phyloP scores from a whole-genome alignment of 495 filamentous ascomycete species.

The Parachaetomium inaequale region DNA sequence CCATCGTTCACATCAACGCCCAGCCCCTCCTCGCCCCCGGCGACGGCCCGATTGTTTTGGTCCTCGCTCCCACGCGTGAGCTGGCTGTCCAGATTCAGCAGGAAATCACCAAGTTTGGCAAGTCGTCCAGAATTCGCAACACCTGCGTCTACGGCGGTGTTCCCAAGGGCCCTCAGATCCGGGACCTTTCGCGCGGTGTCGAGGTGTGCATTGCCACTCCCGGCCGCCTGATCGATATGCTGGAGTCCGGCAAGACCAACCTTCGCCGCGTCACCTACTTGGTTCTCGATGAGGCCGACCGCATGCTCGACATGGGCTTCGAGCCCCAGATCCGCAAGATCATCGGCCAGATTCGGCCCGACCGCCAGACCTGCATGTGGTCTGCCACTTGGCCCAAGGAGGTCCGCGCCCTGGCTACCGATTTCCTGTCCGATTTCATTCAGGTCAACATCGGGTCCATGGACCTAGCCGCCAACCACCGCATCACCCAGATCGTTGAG shows the following conservation, averaged over 20 bases:
- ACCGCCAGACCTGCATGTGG: conserved; percentile 99
- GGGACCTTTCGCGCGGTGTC: conserved; percentile 82
- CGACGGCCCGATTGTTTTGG: conserved; percentile 93
- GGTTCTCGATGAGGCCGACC: conserved; percentile 86
- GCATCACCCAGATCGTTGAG: conserved; percentile 96
- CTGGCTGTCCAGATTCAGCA: conserved; percentile 97
- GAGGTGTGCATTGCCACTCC: conserved; percentile 95
- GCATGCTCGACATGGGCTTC: conserved; percentile 91
- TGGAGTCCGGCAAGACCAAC: conserved; percentile 96
- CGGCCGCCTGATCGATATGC: conserved; percentile 96
- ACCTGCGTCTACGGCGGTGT: conserved; percentile 99
- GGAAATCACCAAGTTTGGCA: conserved; percentile 92
- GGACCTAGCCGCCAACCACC: conserved; percentile 96
- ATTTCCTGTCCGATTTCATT: conserved; percentile 95
- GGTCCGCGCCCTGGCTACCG: conserved; percentile 88
- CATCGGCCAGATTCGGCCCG: conserved; percentile 93
- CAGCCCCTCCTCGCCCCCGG: conserved; percentile 96
- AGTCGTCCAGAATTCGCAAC: conserved; percentile 96
- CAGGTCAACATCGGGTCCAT: conserved; percentile 98
- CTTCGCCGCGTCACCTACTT: conserved; percentile 94
- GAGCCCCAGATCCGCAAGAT: conserved; percentile 92
- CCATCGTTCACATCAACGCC: conserved; percentile 98
- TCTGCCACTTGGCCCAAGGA: conserved; percentile 99
- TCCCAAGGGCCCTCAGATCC: conserved; percentile 92
- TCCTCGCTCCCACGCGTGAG: conserved; percentile 94